Evolutionary conservation across 2,329 filamentous ascomycete genomes (phyloP).

Genomic region (Calonectria fujianensis): DNA sequence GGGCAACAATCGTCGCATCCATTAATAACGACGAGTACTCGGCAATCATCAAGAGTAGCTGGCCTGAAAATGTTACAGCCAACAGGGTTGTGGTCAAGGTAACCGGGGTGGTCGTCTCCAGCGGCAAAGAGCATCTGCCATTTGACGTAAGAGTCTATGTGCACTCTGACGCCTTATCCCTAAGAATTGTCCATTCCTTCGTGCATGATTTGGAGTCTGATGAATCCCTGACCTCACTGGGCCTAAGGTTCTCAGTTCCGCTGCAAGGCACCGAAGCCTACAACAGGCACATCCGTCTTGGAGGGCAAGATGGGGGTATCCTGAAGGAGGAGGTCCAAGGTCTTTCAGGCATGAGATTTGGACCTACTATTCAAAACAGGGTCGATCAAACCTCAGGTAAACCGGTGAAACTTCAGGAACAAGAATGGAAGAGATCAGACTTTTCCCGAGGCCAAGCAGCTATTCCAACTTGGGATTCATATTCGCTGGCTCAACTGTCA

Average conservation of each 20-base stretch:
- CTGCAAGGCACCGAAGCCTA: conserved; percentile 70
- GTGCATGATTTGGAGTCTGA: conserved; percentile 70
- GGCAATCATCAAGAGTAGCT: conserved; percentile 27
- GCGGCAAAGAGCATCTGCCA: conserved; percentile 38
- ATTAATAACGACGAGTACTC: conserved; percentile 42
- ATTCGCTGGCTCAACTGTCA: conserved; percentile 73
- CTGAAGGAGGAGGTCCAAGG: conserved; percentile 76
- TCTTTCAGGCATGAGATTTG: conserved; percentile 73
- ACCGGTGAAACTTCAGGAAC: conserved; percentile 51
- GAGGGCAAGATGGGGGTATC: conserved; percentile 72
- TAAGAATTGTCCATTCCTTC: conserved; percentile 73
- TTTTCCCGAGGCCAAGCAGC: conserved; percentile 66
- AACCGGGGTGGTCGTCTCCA: conserved; percentile 26
- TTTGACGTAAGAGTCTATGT: conserved; percentile 67
- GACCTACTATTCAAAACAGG: conserved; percentile 71
- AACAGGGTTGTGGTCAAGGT: conserved; percentile 44
- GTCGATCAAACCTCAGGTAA: conserved; percentile 69
- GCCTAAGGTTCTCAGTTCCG: conserved; percentile 73
- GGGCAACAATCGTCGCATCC: conserved; percentile 43
- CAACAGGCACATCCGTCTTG: conserved; percentile 75
- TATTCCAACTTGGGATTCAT: conserved; percentile 76
- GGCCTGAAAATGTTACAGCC: conserved; percentile 39
- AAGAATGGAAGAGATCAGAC: conserved; percentile 45
- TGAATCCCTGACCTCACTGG: conserved; percentile 71
- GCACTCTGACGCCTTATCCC: conserved; percentile 72